phyloP scores from a whole-genome alignment of 2,329 filamentous ascomycete genomes.

The Claviceps arundinis region DNA sequence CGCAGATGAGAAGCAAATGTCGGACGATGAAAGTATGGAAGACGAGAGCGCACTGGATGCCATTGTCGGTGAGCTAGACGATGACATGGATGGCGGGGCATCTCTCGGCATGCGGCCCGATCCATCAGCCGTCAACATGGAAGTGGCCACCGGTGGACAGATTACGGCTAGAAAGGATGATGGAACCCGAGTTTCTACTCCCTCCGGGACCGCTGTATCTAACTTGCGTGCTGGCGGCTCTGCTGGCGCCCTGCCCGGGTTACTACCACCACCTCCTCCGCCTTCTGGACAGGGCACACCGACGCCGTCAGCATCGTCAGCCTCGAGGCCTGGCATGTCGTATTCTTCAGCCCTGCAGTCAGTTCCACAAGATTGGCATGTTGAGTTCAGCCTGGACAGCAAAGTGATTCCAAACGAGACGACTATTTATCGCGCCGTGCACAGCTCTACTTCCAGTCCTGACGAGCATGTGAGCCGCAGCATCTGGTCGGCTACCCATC shows the following conservation, averaged over 20 bases:
- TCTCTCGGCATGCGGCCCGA: constrained; percentile 44
- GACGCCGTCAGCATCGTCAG: constrained; percentile 40
- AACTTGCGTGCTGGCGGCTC: constrained; percentile 26
- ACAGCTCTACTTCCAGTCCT: constrained; percentile 39
- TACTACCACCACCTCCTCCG: constrained; percentile 1
- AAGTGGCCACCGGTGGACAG: constrained; percentile 74
- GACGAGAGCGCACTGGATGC: constrained; percentile 61
- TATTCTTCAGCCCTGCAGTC: constrained; percentile 76
- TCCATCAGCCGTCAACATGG: constrained; percentile 80
- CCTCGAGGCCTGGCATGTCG: constrained; percentile 48
- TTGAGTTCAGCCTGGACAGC: constrained; percentile 81
- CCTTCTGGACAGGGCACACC: constrained; percentile 28
- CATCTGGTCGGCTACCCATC: constrained; percentile 82
- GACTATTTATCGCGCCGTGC: constrained; percentile 89
- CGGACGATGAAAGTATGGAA: constrained; percentile 49
- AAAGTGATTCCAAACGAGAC: constrained; percentile 81
- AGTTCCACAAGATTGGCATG: constrained; percentile 86
- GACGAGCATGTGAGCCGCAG: constrained; percentile 60
- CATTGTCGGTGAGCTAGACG: constrained; percentile 82
- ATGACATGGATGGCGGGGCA: constrained; percentile 63
- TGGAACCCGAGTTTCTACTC: constrained; percentile 74
- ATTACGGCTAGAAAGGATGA: constrained; percentile 88
- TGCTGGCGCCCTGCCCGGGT: constrained; percentile 6
- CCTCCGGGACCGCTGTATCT: constrained; percentile 32
- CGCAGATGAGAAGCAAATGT: constrained; percentile 78